Evolutionary conservation across 768 basidiomycete genomes (phyloP).

Genomic region (Amanita molliuscula): DNA sequence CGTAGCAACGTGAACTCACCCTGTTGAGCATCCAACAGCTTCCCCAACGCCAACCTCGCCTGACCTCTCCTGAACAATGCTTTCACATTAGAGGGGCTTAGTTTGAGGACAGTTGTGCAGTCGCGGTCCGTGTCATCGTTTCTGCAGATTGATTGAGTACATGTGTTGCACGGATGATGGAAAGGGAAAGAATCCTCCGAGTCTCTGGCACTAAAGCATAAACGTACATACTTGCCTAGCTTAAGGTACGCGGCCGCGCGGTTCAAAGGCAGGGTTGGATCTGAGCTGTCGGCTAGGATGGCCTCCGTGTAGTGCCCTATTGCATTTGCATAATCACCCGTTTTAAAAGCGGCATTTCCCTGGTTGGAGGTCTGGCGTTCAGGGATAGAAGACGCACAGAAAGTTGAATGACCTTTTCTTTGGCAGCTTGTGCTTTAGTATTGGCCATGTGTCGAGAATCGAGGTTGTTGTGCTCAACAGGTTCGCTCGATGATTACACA

Average conservation of each 20-base stretch:
- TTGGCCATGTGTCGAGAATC: constrained; percentile 3
- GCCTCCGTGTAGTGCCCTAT: constrained; percentile 85
- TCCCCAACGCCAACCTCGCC: constrained; percentile 49
- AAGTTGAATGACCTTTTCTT: constrained; percentile 22
- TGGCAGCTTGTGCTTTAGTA: constrained; percentile 21
- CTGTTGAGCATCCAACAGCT: constrained; percentile 44
- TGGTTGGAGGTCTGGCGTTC: constrained; percentile 18
- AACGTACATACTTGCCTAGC: constrained; percentile 88
- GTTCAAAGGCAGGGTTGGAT: constrained; percentile 78
- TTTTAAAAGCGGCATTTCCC: constrained; percentile 86
- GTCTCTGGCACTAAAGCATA: constrained; percentile 3
- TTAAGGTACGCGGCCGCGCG: constrained; percentile 89
- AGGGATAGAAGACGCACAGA: background rate
- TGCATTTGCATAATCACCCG: constrained; percentile 65
- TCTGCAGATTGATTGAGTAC: constrained; percentile 25
- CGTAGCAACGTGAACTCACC: constrained; percentile 38
- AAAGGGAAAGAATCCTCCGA: background rate
- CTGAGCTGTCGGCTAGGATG: constrained; percentile 54
- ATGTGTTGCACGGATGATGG: constrained; percentile 1
- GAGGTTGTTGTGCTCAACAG: too few relatives aligned
- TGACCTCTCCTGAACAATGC: constrained; percentile 73
- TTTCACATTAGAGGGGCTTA: constrained; percentile 59
- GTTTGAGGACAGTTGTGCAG: constrained; percentile 51
- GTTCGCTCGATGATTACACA: too few relatives aligned
- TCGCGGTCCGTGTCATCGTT: constrained; percentile 76